These are phyloP conservation scores for Annulohypoxylon bovei DNA, from an alignment of 495 filamentous ascomycete genomes.

Conservation along the genomic window DNA sequence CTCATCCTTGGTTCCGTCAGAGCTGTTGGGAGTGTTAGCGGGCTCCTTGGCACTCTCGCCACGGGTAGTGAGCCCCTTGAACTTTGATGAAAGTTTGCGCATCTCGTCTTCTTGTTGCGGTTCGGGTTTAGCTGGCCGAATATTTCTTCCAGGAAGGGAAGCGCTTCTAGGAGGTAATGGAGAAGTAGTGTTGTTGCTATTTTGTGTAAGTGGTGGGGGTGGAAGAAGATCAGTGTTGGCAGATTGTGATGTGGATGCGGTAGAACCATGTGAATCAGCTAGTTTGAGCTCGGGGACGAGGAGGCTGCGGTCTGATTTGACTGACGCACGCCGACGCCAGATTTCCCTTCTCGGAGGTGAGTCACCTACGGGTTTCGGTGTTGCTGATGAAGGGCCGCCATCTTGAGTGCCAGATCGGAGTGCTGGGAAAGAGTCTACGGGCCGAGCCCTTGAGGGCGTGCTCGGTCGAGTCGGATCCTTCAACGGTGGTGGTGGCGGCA, in stretches of 20 bases:
- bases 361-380: conserved; percentile 24
- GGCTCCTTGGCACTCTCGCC: conserved; percentile 16
- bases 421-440: background rate
- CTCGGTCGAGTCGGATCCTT: conserved; percentile 46
- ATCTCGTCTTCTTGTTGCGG: conserved; percentile 31
- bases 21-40: background rate
- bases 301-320: conserved; percentile 52
- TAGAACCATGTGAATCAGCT: conserved; percentile 56
- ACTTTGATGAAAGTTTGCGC: conserved; percentile 36
- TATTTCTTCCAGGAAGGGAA: conserved; percentile 42
- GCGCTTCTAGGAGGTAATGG: conserved; percentile 42
- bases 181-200: conserved; percentile 19
- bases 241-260: conserved; percentile 46
- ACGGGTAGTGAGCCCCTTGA: conserved; percentile 24
- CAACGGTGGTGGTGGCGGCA: conserved; percentile 52
- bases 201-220: conserved; percentile 26
- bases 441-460: conserved; percentile 28
- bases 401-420: conserved; percentile 1
- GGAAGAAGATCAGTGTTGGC: conserved; percentile 24
- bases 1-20: background rate
- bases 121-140: conserved; percentile 37
- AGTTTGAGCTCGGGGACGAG: conserved; percentile 57
- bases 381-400: conserved; percentile 7
- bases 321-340: conserved; percentile 56
- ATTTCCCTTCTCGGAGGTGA: conserved; percentile 53